Base-by-base conservation (phyloP, 306 rosid genomes). In the Inga leiocalycina region DNA sequence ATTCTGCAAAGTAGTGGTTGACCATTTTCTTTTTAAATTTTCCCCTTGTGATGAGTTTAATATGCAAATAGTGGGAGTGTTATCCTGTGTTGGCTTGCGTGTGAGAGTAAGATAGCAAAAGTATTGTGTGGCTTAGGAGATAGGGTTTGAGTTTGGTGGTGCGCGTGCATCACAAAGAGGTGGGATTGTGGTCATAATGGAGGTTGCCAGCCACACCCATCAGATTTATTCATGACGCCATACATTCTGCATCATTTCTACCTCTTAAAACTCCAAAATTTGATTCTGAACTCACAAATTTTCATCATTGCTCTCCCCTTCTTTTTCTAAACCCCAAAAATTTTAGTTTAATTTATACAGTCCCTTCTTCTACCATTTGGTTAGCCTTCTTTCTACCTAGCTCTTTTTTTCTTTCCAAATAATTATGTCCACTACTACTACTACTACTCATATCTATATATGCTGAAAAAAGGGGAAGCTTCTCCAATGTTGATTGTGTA, bases 61-160 rank as follows among this genome's bases (percentile, higher is more conserved):
- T 61, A 67, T 45, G 71, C 54, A 64, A 73, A 48, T 24, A 34
- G 14, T 79, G 73, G 8, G 8, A 19, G 62, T 54, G 24, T 52
- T 54, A 39, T 17, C 19, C 3, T 54, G 6, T 54, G 52, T 71
- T 85, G 80, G 85, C 35, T 87, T 84, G 87, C 87, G 87, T 81
- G 89, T 65, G 76, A 44, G 81, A 75, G 76, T 75, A 79, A 77
- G 71, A 72, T 74, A 71, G 72, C 64, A 71, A 57, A 82, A 86
- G 85, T 39, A 0, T 39, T 39, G 8, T 74, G 86, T 74, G 87
- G 84, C 74, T 79, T 86, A 43, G 71, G 71, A 86, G 89, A 84
- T 87, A 86, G 97, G 88, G 92, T 89, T 87, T 70, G 90, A 85
- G 95, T 93, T 91, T 91, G 95, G 95, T 92, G 92, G 85, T 95